phyloP scores from a whole-genome alignment of 1,284 basidiomycete genomes.

The Bondarzewia mesenterica region DNA sequence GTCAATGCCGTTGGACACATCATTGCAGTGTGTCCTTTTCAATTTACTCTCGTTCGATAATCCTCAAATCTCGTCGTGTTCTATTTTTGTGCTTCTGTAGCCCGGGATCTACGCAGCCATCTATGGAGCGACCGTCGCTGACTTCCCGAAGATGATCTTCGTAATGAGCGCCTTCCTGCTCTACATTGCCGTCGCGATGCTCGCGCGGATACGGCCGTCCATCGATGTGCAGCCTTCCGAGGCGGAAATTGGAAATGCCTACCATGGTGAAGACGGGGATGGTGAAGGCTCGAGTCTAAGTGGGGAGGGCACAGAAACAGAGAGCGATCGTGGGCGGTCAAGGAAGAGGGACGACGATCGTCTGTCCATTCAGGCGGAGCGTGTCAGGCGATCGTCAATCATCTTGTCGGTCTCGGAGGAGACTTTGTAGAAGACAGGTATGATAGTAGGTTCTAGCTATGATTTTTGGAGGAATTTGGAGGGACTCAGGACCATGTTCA shows the following conservation, averaged over 20 bases:
- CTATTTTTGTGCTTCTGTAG: conserved; percentile 16
- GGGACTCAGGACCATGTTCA: background rate
- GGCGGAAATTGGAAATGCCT: background rate
- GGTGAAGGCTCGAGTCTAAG: background rate
- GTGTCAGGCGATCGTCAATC: background rate
- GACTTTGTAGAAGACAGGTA: background rate
- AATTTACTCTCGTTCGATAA: background rate
- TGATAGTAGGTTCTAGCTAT: background rate
- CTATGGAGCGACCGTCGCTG: conserved; percentile 38
- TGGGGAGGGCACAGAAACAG: background rate
- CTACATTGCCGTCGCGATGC: conserved; percentile 22
- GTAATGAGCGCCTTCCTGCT: conserved; percentile 33
- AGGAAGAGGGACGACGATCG: background rate
- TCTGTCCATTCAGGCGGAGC: background rate
- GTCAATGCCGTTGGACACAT: conserved; percentile 40
- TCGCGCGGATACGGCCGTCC: conserved; percentile 11
- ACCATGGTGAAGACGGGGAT: background rate
- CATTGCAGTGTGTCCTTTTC: conserved; percentile 30
- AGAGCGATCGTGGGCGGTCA: background rate
- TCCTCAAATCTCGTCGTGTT: background rate
- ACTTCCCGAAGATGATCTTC: conserved; percentile 43
- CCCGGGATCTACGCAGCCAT: conserved; percentile 42
- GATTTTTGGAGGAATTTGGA: too few species aligned
- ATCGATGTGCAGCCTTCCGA: conserved; percentile 8
- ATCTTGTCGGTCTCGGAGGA: conserved; percentile 5